A percentile compares a stretch with the other conserved stretches of the same genome.
Evolutionary conservation across 2,329 filamentous ascomycete species (phyloP).

Genomic region (Claviceps lovelessii): DNA sequence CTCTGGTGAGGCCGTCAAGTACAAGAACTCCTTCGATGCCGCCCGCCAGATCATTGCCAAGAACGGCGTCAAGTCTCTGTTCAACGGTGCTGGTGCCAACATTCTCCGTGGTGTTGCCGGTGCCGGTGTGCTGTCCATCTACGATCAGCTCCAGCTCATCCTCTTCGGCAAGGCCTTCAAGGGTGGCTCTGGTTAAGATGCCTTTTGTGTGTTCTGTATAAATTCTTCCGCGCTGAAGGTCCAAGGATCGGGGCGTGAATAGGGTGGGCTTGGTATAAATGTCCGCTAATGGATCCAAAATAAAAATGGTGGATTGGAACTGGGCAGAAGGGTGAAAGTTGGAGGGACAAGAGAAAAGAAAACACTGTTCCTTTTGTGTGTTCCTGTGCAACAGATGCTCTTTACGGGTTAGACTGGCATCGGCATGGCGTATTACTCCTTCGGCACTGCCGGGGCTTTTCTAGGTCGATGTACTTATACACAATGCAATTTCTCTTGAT

Average conservation of each 20-base stretch:
- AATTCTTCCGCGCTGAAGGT: slow-evolving; percentile 19
- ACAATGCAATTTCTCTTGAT: slow-evolving; percentile 40
- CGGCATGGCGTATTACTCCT: slow-evolving; percentile 32
- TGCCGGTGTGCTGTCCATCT: slow-evolving; percentile 99
- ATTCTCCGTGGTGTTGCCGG: slow-evolving; percentile 99
- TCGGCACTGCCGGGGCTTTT: slow-evolving; percentile 32
- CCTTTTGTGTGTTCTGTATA: slow-evolving; percentile 26
- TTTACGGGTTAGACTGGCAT: slow-evolving; percentile 35
- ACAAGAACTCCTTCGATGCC: slow-evolving; percentile 91
- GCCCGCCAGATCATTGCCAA: slow-evolving; percentile 91
- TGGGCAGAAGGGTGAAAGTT: slow-evolving; percentile 29
- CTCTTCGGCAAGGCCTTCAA: slow-evolving; percentile 99
- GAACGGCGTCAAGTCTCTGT: slow-evolving; percentile 97
- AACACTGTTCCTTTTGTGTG: slow-evolving; percentile 13
- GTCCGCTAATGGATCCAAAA: slow-evolving; percentile 27
- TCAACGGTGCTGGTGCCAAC: slow-evolving; percentile 99
- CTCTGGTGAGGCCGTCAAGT: slow-evolving; percentile 94
- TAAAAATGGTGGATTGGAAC: slow-evolving; percentile 32
- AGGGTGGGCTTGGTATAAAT: slow-evolving; percentile 23
- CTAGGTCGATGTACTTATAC: slow-evolving; percentile 50
- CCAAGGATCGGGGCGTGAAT: slow-evolving; percentile 18
- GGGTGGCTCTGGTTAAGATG: slow-evolving; percentile 36
- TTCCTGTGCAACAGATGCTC: slow-evolving; percentile 27
- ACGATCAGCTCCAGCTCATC: slow-evolving; percentile 98
- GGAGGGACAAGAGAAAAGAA: slow-evolving; percentile 25